phyloP scores from a whole-genome alignment of 2,329 filamentous ascomycete species.

The Fusarium lateritium region DNA sequence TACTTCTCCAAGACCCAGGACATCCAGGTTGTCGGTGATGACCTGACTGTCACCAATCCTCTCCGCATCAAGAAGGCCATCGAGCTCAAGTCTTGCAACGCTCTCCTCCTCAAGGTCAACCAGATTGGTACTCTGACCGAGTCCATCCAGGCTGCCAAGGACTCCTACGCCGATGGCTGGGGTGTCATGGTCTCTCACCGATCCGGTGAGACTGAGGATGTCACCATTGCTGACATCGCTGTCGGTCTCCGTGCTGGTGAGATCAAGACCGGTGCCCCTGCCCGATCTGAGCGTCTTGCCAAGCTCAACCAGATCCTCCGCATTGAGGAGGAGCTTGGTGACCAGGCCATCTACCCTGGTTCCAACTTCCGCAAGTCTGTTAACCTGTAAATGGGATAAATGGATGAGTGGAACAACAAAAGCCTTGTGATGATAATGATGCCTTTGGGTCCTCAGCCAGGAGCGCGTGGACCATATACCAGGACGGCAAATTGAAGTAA shows the following conservation, averaged over 20 bases:
- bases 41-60: conserved; percentile 99
- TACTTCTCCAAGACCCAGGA: conserved; percentile 99
- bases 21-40: conserved; percentile 98
- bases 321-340: conserved; percentile 98
- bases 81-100: conserved; percentile 98
- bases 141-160: conserved; percentile 99
- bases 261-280: conserved; percentile 99
- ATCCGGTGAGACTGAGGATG: conserved; percentile 99
- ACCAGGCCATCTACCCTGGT: conserved; percentile 92
- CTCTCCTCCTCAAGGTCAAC: conserved; percentile 99
- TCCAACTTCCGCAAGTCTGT: conserved; percentile 92
- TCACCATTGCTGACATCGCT: conserved; percentile 98
- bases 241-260: conserved; percentile 96
- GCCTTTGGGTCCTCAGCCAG: conserved; percentile 44
- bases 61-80: conserved; percentile 99
- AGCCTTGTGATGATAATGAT: conserved; percentile 45
- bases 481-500: conserved; percentile 49
- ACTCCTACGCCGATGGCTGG: conserved; percentile 95
- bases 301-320: conserved; percentile 99
- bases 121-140: conserved; percentile 99
- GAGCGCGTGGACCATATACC: conserved; percentile 46
- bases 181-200: conserved; percentile 99
- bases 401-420: conserved; percentile 28
- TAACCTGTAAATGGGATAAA: conserved; percentile 76
- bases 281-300: conserved; percentile 96